Evolutionary conservation across 2,329 filamentous ascomycete genomes (phyloP), one percentile per base, ranked within the genome.

Genomic region (Fusarium burgessii): DNA sequence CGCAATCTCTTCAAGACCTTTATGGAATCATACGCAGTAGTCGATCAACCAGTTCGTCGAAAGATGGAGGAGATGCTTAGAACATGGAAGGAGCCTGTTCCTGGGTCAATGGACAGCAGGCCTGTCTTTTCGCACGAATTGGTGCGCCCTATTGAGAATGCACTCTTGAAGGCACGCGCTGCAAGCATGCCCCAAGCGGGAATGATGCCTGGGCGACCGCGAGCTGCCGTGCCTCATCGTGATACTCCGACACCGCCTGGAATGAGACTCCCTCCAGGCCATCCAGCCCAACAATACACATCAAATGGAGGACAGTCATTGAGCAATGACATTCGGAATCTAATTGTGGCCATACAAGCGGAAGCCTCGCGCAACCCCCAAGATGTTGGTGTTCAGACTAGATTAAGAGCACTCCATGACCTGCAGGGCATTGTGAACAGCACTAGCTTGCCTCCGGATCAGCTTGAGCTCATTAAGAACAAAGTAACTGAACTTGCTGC

Each of bases 61-160:
- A 97, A 97, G 81, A 93, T 99, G 89, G 96, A 98, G 79, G 95
- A 97, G 81, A 95, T 99, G 92, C 86, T 99, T 74, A 94, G 93
- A 81, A 99, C 96, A 2, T 99, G 96, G 96, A 98, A 98, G 82
- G 93, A 97, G 77, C 93, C 96, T 4, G 94, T 98, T 17, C 94
- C 95, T 3, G 96, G 95, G 51, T 97, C 96, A 17, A 90, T 97
- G 79, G 95, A 97, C 77, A 91, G 91, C n/a, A 90, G 93, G 68
- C 95, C 96, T 11, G 95, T 99, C 55, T 99, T 99, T 78, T 89
- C 94, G 32, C 87, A 90, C 41, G 94, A 98, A 62, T 89, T 95
- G 63, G 97, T 95, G 45, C 89, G 92, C 56, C 93, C 93, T 45
- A 98, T 99, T 74, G 96, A 99, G 81, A 97, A 94, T 81, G 95